Evolutionary conservation across 139 green algal genomes (phyloP).

Genomic region (Dunaliella primolecta): DNA sequence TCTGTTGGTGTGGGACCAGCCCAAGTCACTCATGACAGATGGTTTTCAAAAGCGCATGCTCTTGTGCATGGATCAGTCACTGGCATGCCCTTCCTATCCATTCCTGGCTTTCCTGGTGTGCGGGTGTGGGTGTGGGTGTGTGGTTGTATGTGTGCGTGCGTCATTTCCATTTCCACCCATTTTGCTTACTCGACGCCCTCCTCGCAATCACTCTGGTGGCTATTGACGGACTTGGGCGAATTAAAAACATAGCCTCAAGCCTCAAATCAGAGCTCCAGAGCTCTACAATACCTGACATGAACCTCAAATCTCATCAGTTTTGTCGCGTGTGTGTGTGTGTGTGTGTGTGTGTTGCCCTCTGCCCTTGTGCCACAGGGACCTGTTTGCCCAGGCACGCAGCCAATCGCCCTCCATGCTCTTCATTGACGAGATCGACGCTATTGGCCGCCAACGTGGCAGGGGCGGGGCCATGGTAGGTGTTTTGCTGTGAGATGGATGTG

Average conservation of each 20-base stretch:
- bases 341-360: not conserved
- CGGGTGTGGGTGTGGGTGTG: not conserved
- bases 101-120: too few species aligned
- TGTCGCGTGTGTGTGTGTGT: not conserved
- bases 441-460: conserved; percentile 71
- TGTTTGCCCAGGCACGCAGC: conserved; percentile 68
- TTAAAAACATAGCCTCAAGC: too few species aligned
- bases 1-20: conserved; percentile 87
- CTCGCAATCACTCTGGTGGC: too few species aligned
- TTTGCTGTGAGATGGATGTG: too few species aligned
- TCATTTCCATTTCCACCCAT: not conserved
- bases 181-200: too few species aligned
- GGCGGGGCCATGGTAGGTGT: conserved; percentile 57
- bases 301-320: too few species aligned
- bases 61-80: not conserved
- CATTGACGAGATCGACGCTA: conserved; percentile 94
- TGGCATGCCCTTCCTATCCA: not conserved
- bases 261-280: too few species aligned
- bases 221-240: too few species aligned
- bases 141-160: not conserved
- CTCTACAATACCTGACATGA: too few species aligned
- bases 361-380: conserved; percentile 23
- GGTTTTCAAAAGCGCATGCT: conserved; percentile 40
- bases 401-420: conserved; percentile 96
- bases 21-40: conserved; percentile 82